Percentiles rank a stretch among this genome's conserved stretches.
Conservation (phyloP, 495 filamentous ascomycete genomes). For the Podospora tetraspora region DNA sequence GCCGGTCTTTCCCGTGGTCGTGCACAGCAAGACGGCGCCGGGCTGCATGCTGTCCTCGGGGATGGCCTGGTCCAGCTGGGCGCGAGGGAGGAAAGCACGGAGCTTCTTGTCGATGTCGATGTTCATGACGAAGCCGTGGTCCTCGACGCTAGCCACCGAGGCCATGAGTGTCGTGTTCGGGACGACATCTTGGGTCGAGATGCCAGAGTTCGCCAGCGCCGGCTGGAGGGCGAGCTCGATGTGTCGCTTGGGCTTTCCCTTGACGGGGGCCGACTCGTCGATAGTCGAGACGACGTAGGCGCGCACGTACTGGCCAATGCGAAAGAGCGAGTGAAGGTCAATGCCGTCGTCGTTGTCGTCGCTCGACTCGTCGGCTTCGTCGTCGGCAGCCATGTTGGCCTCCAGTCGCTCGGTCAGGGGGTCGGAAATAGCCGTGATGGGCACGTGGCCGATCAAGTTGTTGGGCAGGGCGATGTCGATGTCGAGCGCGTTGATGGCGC, state of each 20-base stretch:
- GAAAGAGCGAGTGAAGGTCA: conserved; percentile 67
- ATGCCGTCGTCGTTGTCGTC: conserved; percentile 52
- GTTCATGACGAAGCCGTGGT: conserved; percentile 93
- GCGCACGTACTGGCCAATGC: conserved; percentile 82
- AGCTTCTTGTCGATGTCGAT: conserved; percentile 63
- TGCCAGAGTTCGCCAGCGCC: conserved; percentile 64
- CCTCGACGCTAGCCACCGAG: conserved; percentile 82
- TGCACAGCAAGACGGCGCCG: conserved; percentile 77
- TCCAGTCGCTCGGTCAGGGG: conserved; percentile 51
- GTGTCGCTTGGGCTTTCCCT: conserved; percentile 64
- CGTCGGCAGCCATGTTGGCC: conserved; percentile 52
- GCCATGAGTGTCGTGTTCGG: conserved; percentile 74
- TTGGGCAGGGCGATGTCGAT: conserved; percentile 81
- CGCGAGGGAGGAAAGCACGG: conserved; percentile 83
- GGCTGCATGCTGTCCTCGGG: conserved; percentile 57
- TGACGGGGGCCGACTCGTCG: conserved; percentile 43
- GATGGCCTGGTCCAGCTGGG: conserved; percentile 64
- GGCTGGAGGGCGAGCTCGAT: conserved; percentile 84
- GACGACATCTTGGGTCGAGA: conserved; percentile 64
- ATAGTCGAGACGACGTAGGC: conserved; percentile 74
- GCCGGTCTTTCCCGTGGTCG: conserved; percentile 69
- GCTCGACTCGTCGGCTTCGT: conserved; percentile 47
- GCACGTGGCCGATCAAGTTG: conserved; percentile 82
- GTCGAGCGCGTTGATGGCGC: conserved; percentile 72
- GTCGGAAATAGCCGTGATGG: conserved; percentile 85